Conservation (phyloP, 2,329 filamentous ascomycete genomes). For the Emmonsia crescens region DNA sequence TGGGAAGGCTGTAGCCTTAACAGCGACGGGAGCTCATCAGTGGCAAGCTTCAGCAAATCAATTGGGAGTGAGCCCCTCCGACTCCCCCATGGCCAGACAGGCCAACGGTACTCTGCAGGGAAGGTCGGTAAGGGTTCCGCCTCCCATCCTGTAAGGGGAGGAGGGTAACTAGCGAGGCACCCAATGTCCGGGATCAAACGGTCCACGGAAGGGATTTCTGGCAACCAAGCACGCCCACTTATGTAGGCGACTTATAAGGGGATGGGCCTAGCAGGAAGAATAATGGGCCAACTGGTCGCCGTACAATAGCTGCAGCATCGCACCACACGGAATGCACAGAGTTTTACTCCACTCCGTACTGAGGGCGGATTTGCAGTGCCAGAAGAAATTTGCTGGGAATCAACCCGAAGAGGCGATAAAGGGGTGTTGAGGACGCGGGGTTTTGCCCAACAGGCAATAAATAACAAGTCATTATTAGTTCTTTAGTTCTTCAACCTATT, state of each 20-base stretch:
- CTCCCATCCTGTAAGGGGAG: not conserved
- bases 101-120: not conserved
- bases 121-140: not conserved
- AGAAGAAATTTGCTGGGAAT: not conserved
- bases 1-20: not conserved
- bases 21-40: not conserved
- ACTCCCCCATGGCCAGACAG: not conserved
- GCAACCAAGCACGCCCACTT: not conserved
- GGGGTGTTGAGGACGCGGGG: not conserved
- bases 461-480: not conserved
- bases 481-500: not conserved
- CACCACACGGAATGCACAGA: not conserved
- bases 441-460: not conserved
- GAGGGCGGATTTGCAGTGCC: not conserved
- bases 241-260: not conserved
- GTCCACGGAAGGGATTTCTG: not conserved
- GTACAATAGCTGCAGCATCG: not conserved
- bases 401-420: not conserved
- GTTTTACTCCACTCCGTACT: too few relatives aligned
- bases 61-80: not conserved
- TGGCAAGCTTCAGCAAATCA: not conserved
- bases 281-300: not conserved
- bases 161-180: not conserved
- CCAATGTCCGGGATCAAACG: not conserved
- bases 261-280: not conserved